Base-by-base conservation (phyloP, 106 monocot genomes). In the Dactylorhiza incarnata region DNA sequence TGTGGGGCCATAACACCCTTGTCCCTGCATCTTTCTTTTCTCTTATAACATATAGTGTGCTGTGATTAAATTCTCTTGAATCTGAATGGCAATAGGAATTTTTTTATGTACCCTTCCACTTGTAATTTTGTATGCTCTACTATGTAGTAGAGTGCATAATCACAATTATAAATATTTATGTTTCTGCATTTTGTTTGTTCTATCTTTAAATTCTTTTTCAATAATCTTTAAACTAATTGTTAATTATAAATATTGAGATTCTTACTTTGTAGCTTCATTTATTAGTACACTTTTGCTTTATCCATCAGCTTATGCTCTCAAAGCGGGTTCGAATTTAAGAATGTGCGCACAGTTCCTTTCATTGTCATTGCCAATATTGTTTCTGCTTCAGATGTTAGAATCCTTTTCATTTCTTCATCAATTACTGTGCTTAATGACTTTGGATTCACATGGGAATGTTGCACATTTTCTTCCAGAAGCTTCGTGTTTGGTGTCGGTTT, bases 401-500 rank as follows among this genome's bases (percentile, higher is more conserved):
- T 65, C 19, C 22, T 65, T 62, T 65, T 22, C 26, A 6, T 65
- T 65, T 68, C 13, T 16, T 15, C 6, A 44, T 68, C 13, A 6
- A 15, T 44, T 44, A 14, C 14, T 15, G 10, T n/a, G 23, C 10
- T 72, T 5, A 13, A 10, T 44, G 9, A 45, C 14, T 72, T 76
- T 62, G 45, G 44, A 69, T 75, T 75, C 24, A 25, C 15, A 43
- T 50, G 7, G 45, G 49, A 19, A 45, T 61, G 12, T 74, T 59
- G 16, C 62, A 50, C 74, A 63, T 70, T n/a, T 76, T 65, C 25
- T 72, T 79, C 47, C 84, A 92, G 92, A 87, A 85, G 66, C 77
- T 89, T 48, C 80, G 77, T 43, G 89, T 89, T 49, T 92, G 92
- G 92, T 89, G 85, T 81, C 76, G 67, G 71, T 71, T 85, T 77